These are phyloP conservation scores for Taiozyma sp. DNA, from an alignment of 1,139 yeast species.

Conservation along the genomic window DNA sequence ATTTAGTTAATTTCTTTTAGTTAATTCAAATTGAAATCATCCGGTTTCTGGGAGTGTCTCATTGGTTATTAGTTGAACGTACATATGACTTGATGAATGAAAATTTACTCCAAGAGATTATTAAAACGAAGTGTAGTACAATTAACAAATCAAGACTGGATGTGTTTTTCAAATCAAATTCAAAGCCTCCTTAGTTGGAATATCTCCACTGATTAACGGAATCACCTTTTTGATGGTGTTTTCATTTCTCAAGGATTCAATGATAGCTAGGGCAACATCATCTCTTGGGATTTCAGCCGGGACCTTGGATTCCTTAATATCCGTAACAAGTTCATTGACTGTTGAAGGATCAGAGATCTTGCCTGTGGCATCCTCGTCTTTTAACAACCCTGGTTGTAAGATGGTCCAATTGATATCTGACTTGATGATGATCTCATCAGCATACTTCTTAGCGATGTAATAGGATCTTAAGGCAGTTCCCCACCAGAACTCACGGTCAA, in stretches of 20 bases:
- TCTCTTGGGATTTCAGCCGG: constrained; percentile 17
- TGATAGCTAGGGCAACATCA: constrained; percentile 48
- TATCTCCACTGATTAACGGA: constrained; percentile 30
- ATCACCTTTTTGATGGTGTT: constrained; percentile 27
- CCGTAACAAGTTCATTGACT: constrained; percentile 10
- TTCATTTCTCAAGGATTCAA: constrained; percentile 31
- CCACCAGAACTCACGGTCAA: constrained; percentile 40
- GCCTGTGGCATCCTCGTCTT: constrained; percentile 38
- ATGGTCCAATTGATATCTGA: constrained; percentile 47
- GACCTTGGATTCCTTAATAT: neutral
- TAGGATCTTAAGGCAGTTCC: constrained; percentile 34
- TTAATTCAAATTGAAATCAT: constrained; percentile 33
- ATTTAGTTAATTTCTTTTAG: constrained; percentile 1
- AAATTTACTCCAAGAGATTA: neutral
- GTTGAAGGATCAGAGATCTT: constrained; percentile 24
- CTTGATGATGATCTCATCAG: constrained; percentile 42
- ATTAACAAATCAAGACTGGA: neutral
- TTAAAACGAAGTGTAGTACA: neutral
- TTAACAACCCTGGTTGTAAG: constrained; percentile 43
- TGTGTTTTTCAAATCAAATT: neutral
- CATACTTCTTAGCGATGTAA: constrained; percentile 52
- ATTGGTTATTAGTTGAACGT: neutral
- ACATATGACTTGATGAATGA: neutral
- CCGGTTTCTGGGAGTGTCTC: neutral
- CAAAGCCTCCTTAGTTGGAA: constrained; percentile 25